Evolutionary conservation across 176 grass and related monocot genomes (phyloP).

Genomic region (Olyra latifolia): DNA sequence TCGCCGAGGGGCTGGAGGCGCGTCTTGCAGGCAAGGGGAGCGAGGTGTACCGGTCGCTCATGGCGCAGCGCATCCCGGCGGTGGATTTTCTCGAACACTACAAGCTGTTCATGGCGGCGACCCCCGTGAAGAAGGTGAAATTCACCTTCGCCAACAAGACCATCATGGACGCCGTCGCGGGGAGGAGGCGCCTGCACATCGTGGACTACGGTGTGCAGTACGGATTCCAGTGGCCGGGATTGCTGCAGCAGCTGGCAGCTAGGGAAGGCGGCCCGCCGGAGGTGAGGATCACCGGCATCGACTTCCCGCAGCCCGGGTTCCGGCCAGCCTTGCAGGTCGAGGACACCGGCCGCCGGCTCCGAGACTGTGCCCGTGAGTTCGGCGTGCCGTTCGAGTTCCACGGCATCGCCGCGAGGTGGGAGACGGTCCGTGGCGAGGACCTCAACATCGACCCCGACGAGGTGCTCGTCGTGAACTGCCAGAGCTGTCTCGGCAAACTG

Average conservation of each 20-base stretch:
- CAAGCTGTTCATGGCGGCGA: slow-evolving; percentile 31
- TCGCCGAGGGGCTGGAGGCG: slow-evolving; percentile 58
- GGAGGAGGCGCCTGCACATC: slow-evolving; percentile 45
- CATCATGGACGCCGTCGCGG: slow-evolving; percentile 2
- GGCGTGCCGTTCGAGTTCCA: slow-evolving; percentile 46
- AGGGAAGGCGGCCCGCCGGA: slow-evolving; percentile 49
- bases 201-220: slow-evolving; percentile 34
- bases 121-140: slow-evolving; percentile 18
- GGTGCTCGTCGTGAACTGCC: slow-evolving; percentile 30
- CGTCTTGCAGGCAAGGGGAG: slow-evolving; percentile 61
- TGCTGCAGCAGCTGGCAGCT: neutral
- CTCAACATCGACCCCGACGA: slow-evolving; percentile 35
- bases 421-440: slow-evolving; percentile 22
- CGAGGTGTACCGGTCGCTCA: slow-evolving; percentile 37
- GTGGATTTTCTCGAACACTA: slow-evolving; percentile 34
- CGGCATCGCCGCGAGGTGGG: slow-evolving; percentile 6
- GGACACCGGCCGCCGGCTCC: slow-evolving; percentile 48
- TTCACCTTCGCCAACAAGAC: slow-evolving; percentile 6
- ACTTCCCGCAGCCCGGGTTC: slow-evolving; percentile 49
- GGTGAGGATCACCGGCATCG: slow-evolving; percentile 50
- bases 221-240: slow-evolving; percentile 46
- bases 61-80: slow-evolving; percentile 24
- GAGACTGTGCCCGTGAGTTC: slow-evolving; percentile 23
- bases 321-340: slow-evolving; percentile 47
- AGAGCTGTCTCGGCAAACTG: slow-evolving; percentile 20